Base-by-base conservation (phyloP, 306 rosid genomes). In the Vigna angularis region DNA sequence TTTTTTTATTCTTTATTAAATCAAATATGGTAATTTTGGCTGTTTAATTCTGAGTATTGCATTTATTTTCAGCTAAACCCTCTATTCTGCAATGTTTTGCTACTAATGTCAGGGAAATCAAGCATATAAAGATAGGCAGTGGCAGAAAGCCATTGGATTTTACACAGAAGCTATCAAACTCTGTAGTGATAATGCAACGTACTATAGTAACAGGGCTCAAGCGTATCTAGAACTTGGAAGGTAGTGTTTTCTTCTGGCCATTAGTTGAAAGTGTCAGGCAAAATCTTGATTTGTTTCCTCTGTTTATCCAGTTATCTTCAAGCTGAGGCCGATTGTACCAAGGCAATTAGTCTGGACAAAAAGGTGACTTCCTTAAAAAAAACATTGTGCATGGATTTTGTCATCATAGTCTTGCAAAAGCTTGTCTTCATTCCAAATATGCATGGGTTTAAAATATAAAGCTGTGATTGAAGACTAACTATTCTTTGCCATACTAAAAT, bases 161-260 rank as follows among this genome's bases (percentile, higher is more conserved):
- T 96, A 96, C 77, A 79, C 97, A 2, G 97, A 96, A 73, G 99
- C 99, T 72, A 96, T 96, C 83, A 96, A 93, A 86, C 98, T 93
- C 53, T 79, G 61, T 58, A 85, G 94, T 63, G 62, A 85, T 58
- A 96, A 83, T 71, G 92, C 99, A 68, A 96, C 98, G 9, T 96
- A 93, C 88, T 91, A 91, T 82, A 91, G 92, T 70, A 96, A 96
- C 86, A 85, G 99, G 81, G 99, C 99, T 72, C 93, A 92, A 62
- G 99, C 96, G 45, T 89, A 87, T 86, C 88, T 96, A 66, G 99
- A 90, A 81, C 82, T 86, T 62, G 91, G 91, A 74, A 90, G 97
- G 98, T 96, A 91, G 17, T 18, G 42, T 73, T 61, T 51, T 36
- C 7, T 76, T 75, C 70, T 58, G 48, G 59, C 63, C 12, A 15